A percentile compares a stretch with the other conserved stretches of the same genome.
Conservation (phyloP, 2,329 filamentous ascomycete genomes). For the Cladosporium sphaerospermum region DNA sequence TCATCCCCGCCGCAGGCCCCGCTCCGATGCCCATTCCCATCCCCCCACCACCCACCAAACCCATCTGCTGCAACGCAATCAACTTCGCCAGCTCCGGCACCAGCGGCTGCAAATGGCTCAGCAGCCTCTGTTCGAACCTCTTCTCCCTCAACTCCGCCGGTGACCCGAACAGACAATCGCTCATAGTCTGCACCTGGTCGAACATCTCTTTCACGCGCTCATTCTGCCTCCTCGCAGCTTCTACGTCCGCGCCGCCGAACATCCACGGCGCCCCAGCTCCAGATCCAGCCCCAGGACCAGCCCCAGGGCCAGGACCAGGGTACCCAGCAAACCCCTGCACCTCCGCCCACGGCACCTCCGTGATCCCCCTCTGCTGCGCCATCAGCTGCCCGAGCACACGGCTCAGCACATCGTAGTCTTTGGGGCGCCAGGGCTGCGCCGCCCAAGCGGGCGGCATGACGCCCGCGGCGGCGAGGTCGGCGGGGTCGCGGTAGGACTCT, state of each 20-base stretch:
- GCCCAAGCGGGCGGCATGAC: constrained; percentile 9
- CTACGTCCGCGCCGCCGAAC: constrained; percentile 4
- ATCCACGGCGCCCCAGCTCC: neutral
- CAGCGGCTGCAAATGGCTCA: constrained; percentile 22
- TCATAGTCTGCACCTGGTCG: constrained; percentile 15
- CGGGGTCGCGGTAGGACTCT: constrained; percentile 21
- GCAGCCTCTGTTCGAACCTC: constrained; percentile 19
- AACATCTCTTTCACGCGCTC: constrained; percentile 14
- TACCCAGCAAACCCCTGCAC: neutral
- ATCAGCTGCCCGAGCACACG: constrained; percentile 21
- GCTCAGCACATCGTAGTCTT: constrained; percentile 23
- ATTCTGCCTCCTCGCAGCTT: constrained; percentile 13
- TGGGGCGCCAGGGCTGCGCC: constrained; percentile 18
- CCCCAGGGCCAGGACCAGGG: neutral
- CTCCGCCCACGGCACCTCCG: constrained; percentile 3
- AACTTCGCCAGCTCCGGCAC: constrained; percentile 20
- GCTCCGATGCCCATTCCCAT: neutral
- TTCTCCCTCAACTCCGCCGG: constrained; percentile 21
- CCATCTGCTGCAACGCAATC: constrained; percentile 12
- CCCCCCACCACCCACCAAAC: neutral
- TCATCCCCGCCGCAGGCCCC: neutral
- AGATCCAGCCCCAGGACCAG: neutral
- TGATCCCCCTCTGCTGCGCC: constrained; percentile 15
- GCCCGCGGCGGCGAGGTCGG: constrained; percentile 16
- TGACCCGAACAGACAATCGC: constrained; percentile 21